Percentiles rank a stretch among this genome's conserved stretches.
phyloP scores from a whole-genome alignment of 2,329 filamentous ascomycete species.

The Chalaropsis ovoidea region DNA sequence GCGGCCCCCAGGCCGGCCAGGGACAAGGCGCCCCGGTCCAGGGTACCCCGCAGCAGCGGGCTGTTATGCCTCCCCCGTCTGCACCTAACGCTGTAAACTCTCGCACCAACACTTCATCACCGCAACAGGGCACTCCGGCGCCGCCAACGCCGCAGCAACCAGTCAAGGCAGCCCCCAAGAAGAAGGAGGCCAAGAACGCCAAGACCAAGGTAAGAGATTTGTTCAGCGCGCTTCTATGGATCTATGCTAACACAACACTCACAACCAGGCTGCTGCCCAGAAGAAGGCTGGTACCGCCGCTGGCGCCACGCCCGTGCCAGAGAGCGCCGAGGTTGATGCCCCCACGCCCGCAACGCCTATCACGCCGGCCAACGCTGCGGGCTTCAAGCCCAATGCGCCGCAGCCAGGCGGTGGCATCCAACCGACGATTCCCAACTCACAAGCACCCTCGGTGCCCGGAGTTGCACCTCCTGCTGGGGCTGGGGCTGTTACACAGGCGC shows the following conservation, averaged over 20 bases:
- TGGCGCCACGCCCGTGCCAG: slow-evolving; percentile 48
- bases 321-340: slow-evolving; percentile 48
- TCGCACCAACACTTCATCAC: slow-evolving; percentile 48
- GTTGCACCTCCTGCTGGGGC: slow-evolving; percentile 36
- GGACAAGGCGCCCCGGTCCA: slow-evolving; percentile 44
- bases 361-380: slow-evolving; percentile 45
- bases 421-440: slow-evolving; percentile 28
- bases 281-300: slow-evolving; percentile 50
- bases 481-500: slow-evolving; percentile 38
- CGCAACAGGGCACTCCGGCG: slow-evolving; percentile 50
- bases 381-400: slow-evolving; percentile 39
- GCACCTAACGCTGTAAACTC: slow-evolving; percentile 48
- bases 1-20: slow-evolving; percentile 31
- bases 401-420: slow-evolving; percentile 29
- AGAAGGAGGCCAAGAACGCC: slow-evolving; percentile 57
- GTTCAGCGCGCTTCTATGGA: not conserved
- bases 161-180: slow-evolving; percentile 66
- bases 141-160: slow-evolving; percentile 66
- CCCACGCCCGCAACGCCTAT: slow-evolving; percentile 55
- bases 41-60: slow-evolving; percentile 61
- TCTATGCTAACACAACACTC: slow-evolving; percentile 23
- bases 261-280: slow-evolving; percentile 43
- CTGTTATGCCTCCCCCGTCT: slow-evolving; percentile 54
- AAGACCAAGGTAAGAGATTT: slow-evolving; percentile 55
- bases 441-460: slow-evolving; percentile 30